phyloP scores from a whole-genome alignment of 208 protist genomes.

The Porcisia hertigi region DNA sequence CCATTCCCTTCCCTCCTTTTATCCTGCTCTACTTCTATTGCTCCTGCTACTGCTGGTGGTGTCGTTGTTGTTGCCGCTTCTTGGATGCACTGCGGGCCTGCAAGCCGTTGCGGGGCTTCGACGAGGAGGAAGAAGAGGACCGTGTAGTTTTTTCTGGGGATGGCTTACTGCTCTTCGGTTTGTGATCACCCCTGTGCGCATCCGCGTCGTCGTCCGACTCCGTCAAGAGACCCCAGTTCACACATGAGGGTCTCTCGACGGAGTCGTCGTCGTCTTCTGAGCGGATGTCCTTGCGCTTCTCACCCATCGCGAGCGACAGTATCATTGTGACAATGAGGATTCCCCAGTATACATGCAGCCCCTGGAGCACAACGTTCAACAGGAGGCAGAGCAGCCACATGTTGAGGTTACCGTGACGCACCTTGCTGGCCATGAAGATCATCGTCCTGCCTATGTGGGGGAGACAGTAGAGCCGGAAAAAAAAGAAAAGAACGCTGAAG shows the following conservation, averaged over 20 bases:
- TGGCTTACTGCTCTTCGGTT: neutral
- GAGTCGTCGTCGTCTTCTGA: constrained; percentile 47
- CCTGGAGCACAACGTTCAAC: constrained; percentile 64
- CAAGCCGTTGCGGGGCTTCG: neutral
- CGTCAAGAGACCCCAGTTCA: constrained; percentile 11
- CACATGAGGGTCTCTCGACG: constrained; percentile 23
- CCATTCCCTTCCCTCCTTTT: too few relatives aligned
- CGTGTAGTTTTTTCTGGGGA: neutral
- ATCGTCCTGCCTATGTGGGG: constrained; percentile 41
- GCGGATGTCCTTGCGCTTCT: constrained; percentile 57
- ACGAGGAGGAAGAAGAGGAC: neutral
- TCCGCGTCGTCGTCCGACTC: constrained; percentile 14
- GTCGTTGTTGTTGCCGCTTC: constrained; percentile 4
- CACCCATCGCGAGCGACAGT: constrained; percentile 26
- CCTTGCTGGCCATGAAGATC: constrained; percentile 32
- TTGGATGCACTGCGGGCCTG: constrained; percentile 4
- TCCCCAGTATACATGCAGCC: constrained; percentile 72
- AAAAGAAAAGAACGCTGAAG: constrained; percentile 63
- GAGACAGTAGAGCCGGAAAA: constrained; percentile 64
- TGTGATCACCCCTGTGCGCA: neutral
- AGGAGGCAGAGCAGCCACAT: constrained; percentile 53
- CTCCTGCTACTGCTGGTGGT: too few relatives aligned
- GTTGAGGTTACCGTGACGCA: constrained; percentile 57
- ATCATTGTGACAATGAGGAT: constrained; percentile 54
- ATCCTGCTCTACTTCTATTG: neutral